Base-by-base conservation (phyloP, 176 grass and related monocot species). In the Cocos nucifera region DNA sequence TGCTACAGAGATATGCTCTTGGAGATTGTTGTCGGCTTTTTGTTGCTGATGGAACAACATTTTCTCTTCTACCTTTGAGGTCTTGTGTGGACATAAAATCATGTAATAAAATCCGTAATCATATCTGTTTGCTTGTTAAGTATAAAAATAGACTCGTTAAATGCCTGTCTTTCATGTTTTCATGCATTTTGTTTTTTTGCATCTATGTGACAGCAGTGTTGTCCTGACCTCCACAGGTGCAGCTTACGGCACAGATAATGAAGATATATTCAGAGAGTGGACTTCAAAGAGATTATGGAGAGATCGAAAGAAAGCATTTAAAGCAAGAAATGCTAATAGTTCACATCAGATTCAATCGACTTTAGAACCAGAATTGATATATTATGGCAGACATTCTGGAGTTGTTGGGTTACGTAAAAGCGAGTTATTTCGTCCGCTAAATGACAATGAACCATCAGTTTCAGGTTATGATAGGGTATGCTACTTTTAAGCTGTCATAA, bases 381-480 rank as follows among this genome's bases (percentile, higher is more conserved):
- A 82, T 78, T 97, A 97, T 80, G 92, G 92, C 54, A 85, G 75
- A 70, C 61, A 91, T 73, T 97, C 92, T 59, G 92, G 92, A 70
- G 72, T 97, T 73, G 75, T 86, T 75, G 87, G 81, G 51, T 64
- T 88, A 44, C 49, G 60, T 48, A 97, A 83, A 84, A 75, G 62
- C 56, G 70, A 80, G 64, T 59, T 83, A 35, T 78, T 88, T 65
- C 12, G 6, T 66, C 57, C 74, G 0, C 58, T 72, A 53, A 65
- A 44, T 29, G 61, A 77, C 69, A 63, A 64, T 63, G 84, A 73
- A 58, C 75, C 86, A 10, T 80, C 51, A 73, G 72, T 69, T 51
- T 88, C 92, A 80, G 92, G 92, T 4, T 97, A 91, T 80, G 87
- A 97, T 58, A 90, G 73, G 76, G 92, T 91, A 91, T 79, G 54